Evolutionary conservation across 768 basidiomycete species (phyloP).

Genomic region (Obba rivulosa): DNA sequence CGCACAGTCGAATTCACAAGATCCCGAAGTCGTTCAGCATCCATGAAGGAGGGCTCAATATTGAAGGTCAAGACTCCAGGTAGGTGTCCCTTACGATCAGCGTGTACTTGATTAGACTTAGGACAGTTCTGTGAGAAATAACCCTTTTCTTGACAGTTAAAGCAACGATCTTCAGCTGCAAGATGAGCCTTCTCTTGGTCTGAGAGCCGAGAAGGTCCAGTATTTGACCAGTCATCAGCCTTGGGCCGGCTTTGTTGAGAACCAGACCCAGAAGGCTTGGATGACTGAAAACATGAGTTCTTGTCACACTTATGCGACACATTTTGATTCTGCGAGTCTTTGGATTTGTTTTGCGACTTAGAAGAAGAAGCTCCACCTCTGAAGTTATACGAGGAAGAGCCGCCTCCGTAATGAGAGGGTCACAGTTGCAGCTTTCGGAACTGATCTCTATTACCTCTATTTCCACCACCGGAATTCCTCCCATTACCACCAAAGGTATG

Average conservation of each 20-base stretch:
- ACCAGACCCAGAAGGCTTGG: neutral
- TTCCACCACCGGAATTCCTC: neutral
- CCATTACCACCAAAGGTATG: no score
- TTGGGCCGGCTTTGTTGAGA: neutral
- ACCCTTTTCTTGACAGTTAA: neutral
- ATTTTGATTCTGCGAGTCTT: neutral
- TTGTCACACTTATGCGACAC: no score
- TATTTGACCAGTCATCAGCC: neutral
- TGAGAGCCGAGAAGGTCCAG: neutral
- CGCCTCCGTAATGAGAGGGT: no score
- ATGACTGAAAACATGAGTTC: no score
- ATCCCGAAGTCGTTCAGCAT: neutral
- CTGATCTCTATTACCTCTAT: neutral
- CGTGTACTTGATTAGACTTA: neutral
- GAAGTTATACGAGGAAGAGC: neutral
- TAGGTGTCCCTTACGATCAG: neutral
- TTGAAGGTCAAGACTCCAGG: slow-evolving; percentile 3
- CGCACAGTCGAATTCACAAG: neutral
- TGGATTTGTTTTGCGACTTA: neutral
- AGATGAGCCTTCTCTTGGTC: slow-evolving; percentile 1
- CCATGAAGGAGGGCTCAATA: neutral
- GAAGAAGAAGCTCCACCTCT: neutral
- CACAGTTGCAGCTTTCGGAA: no score
- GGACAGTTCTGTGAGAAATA: slow-evolving; percentile 5
- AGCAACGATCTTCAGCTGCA: neutral